Percentiles rank a stretch among this genome's conserved stretches.
Evolutionary conservation across 352 stramenopile species (phyloP).

Genomic region (Phytophthora cactorum): DNA sequence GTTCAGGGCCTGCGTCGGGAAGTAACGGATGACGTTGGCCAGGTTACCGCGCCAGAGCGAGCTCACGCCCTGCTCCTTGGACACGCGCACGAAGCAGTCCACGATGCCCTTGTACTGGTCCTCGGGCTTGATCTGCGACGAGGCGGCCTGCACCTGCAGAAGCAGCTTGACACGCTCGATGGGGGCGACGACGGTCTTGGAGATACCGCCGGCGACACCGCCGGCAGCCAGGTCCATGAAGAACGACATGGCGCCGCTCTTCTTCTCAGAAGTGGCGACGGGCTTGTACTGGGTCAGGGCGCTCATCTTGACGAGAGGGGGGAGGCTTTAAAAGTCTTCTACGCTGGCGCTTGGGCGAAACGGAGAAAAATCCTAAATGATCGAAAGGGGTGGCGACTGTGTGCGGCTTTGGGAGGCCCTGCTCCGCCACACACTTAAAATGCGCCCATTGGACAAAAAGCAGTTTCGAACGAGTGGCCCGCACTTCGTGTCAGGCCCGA

Average conservation of each 20-base stretch:
- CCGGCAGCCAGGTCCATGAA: slow-evolving; percentile 84
- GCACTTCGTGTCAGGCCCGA: slow-evolving; percentile 2
- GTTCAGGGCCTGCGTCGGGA: slow-evolving; percentile 93
- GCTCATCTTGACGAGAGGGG: slow-evolving; percentile 65
- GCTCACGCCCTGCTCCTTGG: slow-evolving; percentile 86
- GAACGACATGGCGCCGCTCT: slow-evolving; percentile 67
- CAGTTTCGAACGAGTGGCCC: slow-evolving; percentile 68
- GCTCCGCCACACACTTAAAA: slow-evolving; percentile 55
- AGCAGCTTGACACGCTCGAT: slow-evolving; percentile 94
- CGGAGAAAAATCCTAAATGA: slow-evolving; percentile 90
- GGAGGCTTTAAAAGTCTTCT: slow-evolving; percentile 54
- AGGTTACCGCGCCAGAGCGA: slow-evolving; percentile 94
- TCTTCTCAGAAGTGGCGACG: slow-evolving; percentile 78
- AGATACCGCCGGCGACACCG: slow-evolving; percentile 88
- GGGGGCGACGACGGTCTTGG: slow-evolving; percentile 91
- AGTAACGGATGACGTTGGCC: slow-evolving; percentile 94
- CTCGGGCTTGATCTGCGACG: slow-evolving; percentile 91
- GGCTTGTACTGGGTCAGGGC: slow-evolving; percentile 81
- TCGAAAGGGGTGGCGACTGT: not conserved
- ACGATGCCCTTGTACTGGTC: slow-evolving; percentile 93
- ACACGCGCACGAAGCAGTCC: slow-evolving; percentile 91
- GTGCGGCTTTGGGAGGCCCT: slow-evolving; percentile 28
- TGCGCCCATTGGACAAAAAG: slow-evolving; percentile 50
- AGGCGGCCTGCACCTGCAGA: slow-evolving; percentile 91
- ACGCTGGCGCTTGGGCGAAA: slow-evolving; percentile 60